Evolutionary conservation across 805 yeast genomes (phyloP).

Genomic region (Saccharomyces eubayanus): DNA sequence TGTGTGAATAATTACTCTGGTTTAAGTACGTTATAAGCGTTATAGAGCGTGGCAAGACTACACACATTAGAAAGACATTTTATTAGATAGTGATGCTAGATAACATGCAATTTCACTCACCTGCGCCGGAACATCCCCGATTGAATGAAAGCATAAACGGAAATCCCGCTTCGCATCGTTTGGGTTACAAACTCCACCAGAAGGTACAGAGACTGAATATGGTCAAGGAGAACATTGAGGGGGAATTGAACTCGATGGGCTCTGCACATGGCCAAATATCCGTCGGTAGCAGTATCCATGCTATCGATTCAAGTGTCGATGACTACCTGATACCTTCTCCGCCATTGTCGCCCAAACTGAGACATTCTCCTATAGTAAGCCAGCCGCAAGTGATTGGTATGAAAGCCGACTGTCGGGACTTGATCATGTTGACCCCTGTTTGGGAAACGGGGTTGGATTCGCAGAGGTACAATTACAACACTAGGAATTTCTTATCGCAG

Average conservation of each 20-base stretch:
- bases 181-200: constrained; percentile 10
- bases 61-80: neutral
- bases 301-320: constrained; percentile 6
- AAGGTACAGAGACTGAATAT: constrained; percentile 4
- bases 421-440: constrained; percentile 13
- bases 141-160: constrained; percentile 11
- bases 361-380: neutral
- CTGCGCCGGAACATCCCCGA: constrained; percentile 29
- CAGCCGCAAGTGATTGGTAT: constrained; percentile 1
- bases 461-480: constrained; percentile 11
- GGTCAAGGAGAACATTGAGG: neutral
- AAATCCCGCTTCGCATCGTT: constrained; percentile 11
- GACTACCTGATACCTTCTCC: constrained; percentile 28
- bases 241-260: neutral
- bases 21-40: neutral
- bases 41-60: neutral
- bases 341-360: constrained; percentile 25
- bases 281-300: neutral
- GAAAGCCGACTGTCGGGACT: constrained; percentile 5
- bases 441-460: constrained; percentile 16
- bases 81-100: neutral
- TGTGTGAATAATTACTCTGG: neutral
- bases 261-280: neutral
- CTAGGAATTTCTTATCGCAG: constrained; percentile 18
- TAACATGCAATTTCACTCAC: constrained; percentile 28